Conservation (phyloP, 768 basidiomycete species). For the Tricholoma bakamatsutake region DNA sequence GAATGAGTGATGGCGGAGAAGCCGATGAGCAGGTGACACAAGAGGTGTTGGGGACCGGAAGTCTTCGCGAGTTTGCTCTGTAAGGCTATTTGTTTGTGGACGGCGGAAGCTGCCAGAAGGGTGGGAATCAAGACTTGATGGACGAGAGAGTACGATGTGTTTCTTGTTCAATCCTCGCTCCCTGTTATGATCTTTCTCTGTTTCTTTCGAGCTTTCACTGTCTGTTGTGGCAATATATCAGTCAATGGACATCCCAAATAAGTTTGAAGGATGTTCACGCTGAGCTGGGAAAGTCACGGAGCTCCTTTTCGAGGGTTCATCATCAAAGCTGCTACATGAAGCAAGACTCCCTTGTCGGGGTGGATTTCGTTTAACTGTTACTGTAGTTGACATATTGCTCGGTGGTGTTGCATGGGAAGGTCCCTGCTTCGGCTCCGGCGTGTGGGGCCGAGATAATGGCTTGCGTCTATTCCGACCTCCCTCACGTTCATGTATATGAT, state of each 20-base stretch:
- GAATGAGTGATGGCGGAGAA: slow-evolving; percentile 28
- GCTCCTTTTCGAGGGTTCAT: slow-evolving; percentile 36
- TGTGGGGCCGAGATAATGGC: slow-evolving; percentile 11
- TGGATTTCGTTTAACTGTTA: slow-evolving; percentile 19
- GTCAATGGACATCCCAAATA: neutral
- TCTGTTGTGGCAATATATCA: slow-evolving; percentile 26
- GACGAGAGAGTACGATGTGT: slow-evolving; percentile 28
- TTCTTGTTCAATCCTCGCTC: slow-evolving; percentile 56
- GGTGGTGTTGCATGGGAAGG: slow-evolving; percentile 12
- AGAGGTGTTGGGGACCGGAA: slow-evolving; percentile 30
- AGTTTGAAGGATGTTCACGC: slow-evolving; percentile 30
- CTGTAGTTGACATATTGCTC: slow-evolving; percentile 13
- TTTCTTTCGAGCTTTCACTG: slow-evolving; percentile 35
- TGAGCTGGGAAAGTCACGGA: slow-evolving; percentile 47
- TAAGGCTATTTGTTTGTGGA: slow-evolving; percentile 16
- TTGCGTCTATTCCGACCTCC: slow-evolving; percentile 38
- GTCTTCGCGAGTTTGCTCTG: slow-evolving; percentile 26
- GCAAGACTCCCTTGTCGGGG: slow-evolving; percentile 28
- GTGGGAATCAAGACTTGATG: slow-evolving; percentile 37
- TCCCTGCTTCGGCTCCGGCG: slow-evolving; percentile 18
- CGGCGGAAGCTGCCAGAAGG: slow-evolving; percentile 24
- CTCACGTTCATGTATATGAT: slow-evolving; percentile 35
- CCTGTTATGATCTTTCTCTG: slow-evolving; percentile 37
- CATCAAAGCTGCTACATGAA: slow-evolving; percentile 39
- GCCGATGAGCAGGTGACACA: slow-evolving; percentile 11